Percentiles rank a stretch among this genome's conserved stretches.
Evolutionary conservation across 345 rosid species (phyloP).

Genomic region (Angophora floribunda): DNA sequence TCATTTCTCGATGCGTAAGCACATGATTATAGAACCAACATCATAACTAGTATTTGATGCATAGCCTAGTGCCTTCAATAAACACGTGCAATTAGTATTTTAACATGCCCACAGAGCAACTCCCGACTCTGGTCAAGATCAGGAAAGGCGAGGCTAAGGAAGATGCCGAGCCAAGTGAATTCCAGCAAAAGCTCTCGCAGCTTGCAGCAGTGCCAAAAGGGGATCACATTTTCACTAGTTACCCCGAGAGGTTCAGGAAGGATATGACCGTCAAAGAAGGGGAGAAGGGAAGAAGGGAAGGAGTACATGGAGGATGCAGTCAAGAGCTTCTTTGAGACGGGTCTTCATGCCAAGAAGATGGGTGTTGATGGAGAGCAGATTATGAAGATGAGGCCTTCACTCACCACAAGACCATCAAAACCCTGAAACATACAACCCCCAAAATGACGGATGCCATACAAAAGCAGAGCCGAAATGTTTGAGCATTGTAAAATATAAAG

Average conservation of each 20-base stretch:
- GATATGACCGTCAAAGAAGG: constrained; percentile 75
- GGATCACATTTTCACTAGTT: constrained; percentile 41
- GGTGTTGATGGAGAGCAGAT: constrained; percentile 71
- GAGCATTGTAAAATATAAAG: background rate
- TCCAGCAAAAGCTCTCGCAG: constrained; percentile 76
- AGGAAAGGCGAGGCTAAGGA: constrained; percentile 57
- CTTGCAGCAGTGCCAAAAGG: constrained; percentile 80
- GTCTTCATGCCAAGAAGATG: constrained; percentile 51
- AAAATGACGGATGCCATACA: background rate
- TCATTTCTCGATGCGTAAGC: background rate
- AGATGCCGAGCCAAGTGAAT: constrained; percentile 54
- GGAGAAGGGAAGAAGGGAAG: constrained; percentile 49
- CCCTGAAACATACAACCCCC: background rate
- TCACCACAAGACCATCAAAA: constrained; percentile 48
- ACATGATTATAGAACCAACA: background rate
- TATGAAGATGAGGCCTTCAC: constrained; percentile 80
- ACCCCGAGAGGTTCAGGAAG: constrained; percentile 33
- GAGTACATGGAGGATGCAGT: constrained; percentile 79
- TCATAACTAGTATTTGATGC: background rate
- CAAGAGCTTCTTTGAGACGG: constrained; percentile 61
- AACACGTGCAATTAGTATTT: background rate
- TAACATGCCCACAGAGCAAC: constrained; percentile 14
- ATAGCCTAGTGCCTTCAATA: background rate
- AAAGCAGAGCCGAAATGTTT: background rate
- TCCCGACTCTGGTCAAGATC: constrained; percentile 53